Conservation (phyloP, 345 rosid species). For the Rhizophora apiculata region DNA sequence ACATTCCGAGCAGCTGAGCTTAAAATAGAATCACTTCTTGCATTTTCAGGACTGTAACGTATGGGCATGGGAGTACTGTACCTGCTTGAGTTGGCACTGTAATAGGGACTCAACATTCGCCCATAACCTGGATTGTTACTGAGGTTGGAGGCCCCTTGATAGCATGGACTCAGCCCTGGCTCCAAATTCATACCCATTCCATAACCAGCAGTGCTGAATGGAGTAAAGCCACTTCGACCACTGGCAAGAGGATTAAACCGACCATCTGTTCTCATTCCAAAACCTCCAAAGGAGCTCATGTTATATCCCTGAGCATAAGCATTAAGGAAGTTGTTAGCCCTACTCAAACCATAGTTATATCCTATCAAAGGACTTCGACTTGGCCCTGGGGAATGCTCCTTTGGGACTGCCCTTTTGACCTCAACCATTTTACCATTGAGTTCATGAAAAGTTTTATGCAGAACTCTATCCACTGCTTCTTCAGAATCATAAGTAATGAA, state of each 20-base stretch:
- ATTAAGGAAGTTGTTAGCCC: constrained; percentile 65
- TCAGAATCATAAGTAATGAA: constrained; percentile 93
- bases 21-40: constrained; percentile 58
- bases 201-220: constrained; percentile 53
- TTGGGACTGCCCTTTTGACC: constrained; percentile 97
- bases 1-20: constrained; percentile 57
- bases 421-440: constrained; percentile 97
- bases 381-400: constrained; percentile 69
- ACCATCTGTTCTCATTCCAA: constrained; percentile 62
- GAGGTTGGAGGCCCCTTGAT: constrained; percentile 54
- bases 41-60: constrained; percentile 46
- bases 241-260: constrained; percentile 73
- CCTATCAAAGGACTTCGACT: constrained; percentile 67
- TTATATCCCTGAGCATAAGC: constrained; percentile 68
- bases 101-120: constrained; percentile 53
- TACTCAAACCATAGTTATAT: constrained; percentile 51
- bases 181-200: constrained; percentile 75
- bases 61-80: constrained; percentile 68
- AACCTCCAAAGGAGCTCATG: constrained; percentile 48
- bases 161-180: constrained; percentile 55
- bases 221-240: constrained; percentile 56
- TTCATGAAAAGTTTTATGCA: constrained; percentile 87
- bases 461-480: constrained; percentile 88
- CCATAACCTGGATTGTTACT: constrained; percentile 62
- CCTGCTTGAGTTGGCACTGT: constrained; percentile 58